phyloP scores from a whole-genome alignment of 2,329 filamentous ascomycete genomes.

The Apiospora pterosperma region DNA sequence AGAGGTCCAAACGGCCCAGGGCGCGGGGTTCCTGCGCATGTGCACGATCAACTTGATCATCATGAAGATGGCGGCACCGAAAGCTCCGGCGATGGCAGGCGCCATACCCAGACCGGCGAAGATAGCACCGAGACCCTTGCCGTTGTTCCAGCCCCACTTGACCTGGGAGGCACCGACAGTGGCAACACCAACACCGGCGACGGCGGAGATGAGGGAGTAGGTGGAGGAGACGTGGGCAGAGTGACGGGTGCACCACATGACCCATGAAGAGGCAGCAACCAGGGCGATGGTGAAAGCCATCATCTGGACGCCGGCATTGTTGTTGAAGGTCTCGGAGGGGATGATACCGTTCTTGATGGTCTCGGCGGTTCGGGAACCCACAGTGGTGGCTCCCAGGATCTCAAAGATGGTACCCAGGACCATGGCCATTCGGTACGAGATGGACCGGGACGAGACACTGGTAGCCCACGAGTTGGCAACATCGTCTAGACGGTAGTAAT shows the following conservation, averaged over 20 bases:
- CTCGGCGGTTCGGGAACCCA: slow-evolving; percentile 66
- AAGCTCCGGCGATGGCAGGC: slow-evolving; percentile 61
- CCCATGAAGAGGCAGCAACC: slow-evolving; percentile 66
- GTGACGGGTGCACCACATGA: slow-evolving; percentile 76
- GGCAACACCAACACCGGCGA: slow-evolving; percentile 67
- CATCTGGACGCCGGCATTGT: slow-evolving; percentile 63
- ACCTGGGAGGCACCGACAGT: slow-evolving; percentile 59
- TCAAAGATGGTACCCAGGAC: slow-evolving; percentile 64
- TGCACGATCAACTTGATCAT: slow-evolving; percentile 71
- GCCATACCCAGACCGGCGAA: slow-evolving; percentile 71
- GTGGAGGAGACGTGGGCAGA: slow-evolving; percentile 72
- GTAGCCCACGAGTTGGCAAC: slow-evolving; percentile 83
- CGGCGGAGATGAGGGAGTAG: slow-evolving; percentile 66
- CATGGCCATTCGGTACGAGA: slow-evolving; percentile 69
- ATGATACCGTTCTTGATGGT: slow-evolving; percentile 82
- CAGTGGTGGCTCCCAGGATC: slow-evolving; percentile 62
- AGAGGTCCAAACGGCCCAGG: slow-evolving; percentile 69
- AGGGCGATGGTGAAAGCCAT: slow-evolving; percentile 64
- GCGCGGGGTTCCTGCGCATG: slow-evolving; percentile 66
- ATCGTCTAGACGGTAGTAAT: slow-evolving; percentile 54
- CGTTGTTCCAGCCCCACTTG: slow-evolving; percentile 67
- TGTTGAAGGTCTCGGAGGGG: slow-evolving; percentile 53
- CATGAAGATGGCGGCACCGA: slow-evolving; percentile 66
- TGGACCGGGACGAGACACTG: slow-evolving; percentile 74
- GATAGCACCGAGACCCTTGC: slow-evolving; percentile 68